phyloP scores from a whole-genome alignment of 2,329 filamentous ascomycete genomes.

The Aspergillus fructus region DNA sequence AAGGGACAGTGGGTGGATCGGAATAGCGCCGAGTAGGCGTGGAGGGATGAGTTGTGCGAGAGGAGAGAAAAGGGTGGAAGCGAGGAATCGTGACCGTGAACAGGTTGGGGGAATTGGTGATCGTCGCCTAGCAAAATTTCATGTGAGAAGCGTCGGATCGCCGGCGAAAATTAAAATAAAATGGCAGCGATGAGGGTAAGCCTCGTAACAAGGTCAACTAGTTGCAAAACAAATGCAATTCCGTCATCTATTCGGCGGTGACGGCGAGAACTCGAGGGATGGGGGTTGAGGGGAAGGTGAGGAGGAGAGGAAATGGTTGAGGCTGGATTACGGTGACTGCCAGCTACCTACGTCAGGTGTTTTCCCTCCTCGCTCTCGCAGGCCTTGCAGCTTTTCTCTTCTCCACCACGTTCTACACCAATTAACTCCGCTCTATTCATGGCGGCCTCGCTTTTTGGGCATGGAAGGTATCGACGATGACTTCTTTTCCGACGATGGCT shows the following conservation, averaged over 20 bases:
- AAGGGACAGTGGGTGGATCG: constrained; percentile 6
- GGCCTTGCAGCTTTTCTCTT: constrained; percentile 6
- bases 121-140: constrained; percentile 29
- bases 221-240: constrained; percentile 3
- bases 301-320: constrained; percentile 10
- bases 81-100: constrained; percentile 11
- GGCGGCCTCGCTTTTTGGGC: constrained; percentile 34
- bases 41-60: constrained; percentile 2
- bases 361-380: constrained; percentile 1
- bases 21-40: constrained; percentile 11
- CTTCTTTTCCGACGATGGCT: constrained; percentile 48
- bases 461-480: constrained; percentile 51
- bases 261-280: constrained; percentile 9
- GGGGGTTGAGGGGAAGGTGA: constrained; percentile 13
- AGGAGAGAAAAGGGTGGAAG: constrained; percentile 9
- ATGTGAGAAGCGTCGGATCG: constrained; percentile 31
- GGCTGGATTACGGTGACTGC: constrained; percentile 6
- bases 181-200: neutral
- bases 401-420: constrained; percentile 1
- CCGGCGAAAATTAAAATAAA: constrained; percentile 20
- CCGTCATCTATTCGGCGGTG: constrained; percentile 2
- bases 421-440: constrained; percentile 27
- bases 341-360: constrained; percentile 13
- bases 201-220: neutral
- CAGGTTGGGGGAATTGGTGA: constrained; percentile 16